Conservation (phyloP, 805 yeast genomes). For the Teunomyces tritomae region DNA sequence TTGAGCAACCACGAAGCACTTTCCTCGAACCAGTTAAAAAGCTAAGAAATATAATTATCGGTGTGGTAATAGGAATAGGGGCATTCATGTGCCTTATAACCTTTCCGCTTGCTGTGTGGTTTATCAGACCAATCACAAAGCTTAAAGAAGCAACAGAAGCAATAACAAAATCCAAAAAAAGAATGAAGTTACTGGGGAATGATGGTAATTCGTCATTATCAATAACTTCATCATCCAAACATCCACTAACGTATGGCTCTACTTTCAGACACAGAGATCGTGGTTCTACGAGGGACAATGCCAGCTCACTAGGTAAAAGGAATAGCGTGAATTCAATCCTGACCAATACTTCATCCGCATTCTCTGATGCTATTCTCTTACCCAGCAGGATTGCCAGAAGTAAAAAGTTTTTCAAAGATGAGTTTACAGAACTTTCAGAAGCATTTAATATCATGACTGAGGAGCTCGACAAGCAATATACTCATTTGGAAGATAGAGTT, state of each 20-base stretch:
- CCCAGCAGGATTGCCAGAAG: constrained; percentile 36
- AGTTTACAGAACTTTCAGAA: constrained; percentile 79
- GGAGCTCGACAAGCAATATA: constrained; percentile 79
- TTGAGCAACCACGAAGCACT: constrained; percentile 57
- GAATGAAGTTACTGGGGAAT: background rate
- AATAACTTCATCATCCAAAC: background rate
- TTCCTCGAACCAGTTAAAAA: constrained; percentile 64
- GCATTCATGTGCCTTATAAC: constrained; percentile 72
- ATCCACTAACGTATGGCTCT: background rate
- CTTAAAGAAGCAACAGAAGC: constrained; percentile 81
- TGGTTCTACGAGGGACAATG: background rate
- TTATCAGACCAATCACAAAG: constrained; percentile 77
- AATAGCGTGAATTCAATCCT: constrained; percentile 27
- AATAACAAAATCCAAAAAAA: constrained; percentile 46
- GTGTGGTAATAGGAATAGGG: constrained; percentile 77
- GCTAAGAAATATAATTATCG: constrained; percentile 67
- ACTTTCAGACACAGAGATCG: background rate
- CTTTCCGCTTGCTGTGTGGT: constrained; percentile 78
- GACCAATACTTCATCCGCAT: constrained; percentile 38
- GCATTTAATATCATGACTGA: constrained; percentile 91
- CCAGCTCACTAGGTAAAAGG: constrained; percentile 10
- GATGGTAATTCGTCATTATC: background rate
- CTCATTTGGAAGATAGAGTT: constrained; percentile 85
- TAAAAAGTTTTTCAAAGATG: constrained; percentile 66
- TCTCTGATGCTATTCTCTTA: constrained; percentile 38